Evolutionary conservation across 768 basidiomycete species (phyloP), one percentile per base, ranked within the genome.

Genomic region (Crucibulum laeve): DNA sequence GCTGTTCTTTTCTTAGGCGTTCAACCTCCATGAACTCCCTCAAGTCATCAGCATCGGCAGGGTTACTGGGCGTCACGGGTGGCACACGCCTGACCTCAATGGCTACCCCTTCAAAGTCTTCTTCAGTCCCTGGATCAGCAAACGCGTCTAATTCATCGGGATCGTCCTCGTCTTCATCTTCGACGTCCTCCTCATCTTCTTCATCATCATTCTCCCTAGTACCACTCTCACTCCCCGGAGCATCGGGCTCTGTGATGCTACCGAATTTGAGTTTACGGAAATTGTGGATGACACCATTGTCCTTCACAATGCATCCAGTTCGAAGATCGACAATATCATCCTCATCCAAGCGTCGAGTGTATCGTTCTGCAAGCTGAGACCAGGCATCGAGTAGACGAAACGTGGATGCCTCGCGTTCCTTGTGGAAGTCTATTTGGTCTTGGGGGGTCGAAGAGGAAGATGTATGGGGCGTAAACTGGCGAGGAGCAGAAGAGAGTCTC

Each of bases 241-340:
- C 58, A n/a, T 62, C 61, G n/a, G 60, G 51, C 25, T 65, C 66
- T 5, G 68, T 63, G 50, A 84, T 68, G 43, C 66, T 66, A 4
- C 85, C 84, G 53, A 87, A 73, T 8, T 69, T 58, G 50, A 69
- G 71, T 25, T 62, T 68, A 38, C 60, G 60, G 18, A 62, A 54
- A 13, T 69, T 61, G 36, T 77, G 74, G 32, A 86, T 63, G 3
- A 86, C 73, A 1, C 88, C 88, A 46, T 84, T 76, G 58, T 91
- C 84, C 53, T 77, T 79, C 45, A 87, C 66, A 32, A 91, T 69
- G 47, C 74, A 59, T 8, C 71, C 75, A 8, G 77, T 80, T 43
- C 68, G 64, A 2, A 91, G 64, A 54, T 90, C 83, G 24, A 91
- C 69, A 36, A 90, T 82, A 58, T 91, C 88, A 59, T 91, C 88